These are phyloP conservation scores for Xylaria intraflava DNA, from an alignment of 495 filamentous ascomycete species.

Conservation along the genomic window DNA sequence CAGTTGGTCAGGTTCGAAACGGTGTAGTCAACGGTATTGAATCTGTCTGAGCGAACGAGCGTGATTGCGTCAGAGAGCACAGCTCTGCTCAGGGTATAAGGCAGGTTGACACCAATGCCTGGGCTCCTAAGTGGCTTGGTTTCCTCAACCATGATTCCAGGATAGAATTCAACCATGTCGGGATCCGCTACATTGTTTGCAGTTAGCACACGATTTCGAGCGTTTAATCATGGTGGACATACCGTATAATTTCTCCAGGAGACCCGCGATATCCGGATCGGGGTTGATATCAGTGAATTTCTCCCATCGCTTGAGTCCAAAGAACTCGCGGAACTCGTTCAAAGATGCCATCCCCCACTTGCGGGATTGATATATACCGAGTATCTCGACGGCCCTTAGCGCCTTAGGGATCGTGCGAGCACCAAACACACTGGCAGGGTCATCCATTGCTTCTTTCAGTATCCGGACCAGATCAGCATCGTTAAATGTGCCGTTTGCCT, in stretches of 20 bases:
- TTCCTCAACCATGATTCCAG: conserved; percentile 62
- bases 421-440: conserved; percentile 50
- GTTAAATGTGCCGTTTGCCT: conserved; percentile 46
- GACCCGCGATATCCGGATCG: conserved; percentile 63
- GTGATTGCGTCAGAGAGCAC: conserved; percentile 76
- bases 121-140: conserved; percentile 53
- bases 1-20: conserved; percentile 68
- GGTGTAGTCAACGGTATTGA: conserved; percentile 64
- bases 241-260: conserved; percentile 68
- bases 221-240: not conserved
- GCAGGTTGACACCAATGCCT: conserved; percentile 63
- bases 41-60: conserved; percentile 72
- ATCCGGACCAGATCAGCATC: conserved; percentile 58
- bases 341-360: conserved; percentile 69
- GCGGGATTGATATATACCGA: conserved; percentile 73
- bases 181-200: conserved; percentile 48
- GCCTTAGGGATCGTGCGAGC: conserved; percentile 63
- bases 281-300: conserved; percentile 77
- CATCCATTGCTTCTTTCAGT: conserved; percentile 55
- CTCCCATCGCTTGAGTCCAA: conserved; percentile 58
- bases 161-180: conserved; percentile 47
- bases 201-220: conserved; percentile 20
- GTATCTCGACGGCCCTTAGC: conserved; percentile 63
- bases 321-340: conserved; percentile 77
- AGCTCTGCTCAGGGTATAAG: conserved; percentile 63